phyloP scores from a whole-genome alignment of 108 stramenopile species.

The Seminavis robusta region DNA sequence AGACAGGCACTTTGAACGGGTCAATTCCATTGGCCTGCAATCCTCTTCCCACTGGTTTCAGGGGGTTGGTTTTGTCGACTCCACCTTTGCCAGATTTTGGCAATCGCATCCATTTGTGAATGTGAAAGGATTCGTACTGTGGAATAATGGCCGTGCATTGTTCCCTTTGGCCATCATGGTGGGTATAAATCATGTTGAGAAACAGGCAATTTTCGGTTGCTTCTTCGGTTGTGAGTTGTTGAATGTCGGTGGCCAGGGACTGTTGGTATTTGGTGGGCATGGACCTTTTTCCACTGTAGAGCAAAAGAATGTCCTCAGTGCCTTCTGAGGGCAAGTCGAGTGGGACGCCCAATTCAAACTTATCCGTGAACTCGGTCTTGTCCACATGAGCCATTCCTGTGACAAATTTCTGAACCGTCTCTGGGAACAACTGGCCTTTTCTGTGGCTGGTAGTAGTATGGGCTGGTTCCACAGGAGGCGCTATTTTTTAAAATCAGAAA shows the following conservation, averaged over 20 bases:
- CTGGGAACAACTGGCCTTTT: too few relatives aligned
- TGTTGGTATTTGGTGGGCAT: conserved; percentile 30
- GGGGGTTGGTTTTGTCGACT: conserved; percentile 23
- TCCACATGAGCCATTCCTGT: neutral
- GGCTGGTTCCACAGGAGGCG: too few relatives aligned
- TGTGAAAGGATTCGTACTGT: conserved; percentile 74
- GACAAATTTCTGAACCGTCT: conserved; percentile 8
- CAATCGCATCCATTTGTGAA: conserved; percentile 71
- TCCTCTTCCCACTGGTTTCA: conserved; percentile 54
- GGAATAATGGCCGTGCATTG: conserved; percentile 74
- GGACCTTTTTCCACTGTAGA: conserved; percentile 41
- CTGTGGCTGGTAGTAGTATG: too few relatives aligned
- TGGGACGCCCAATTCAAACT: conserved; percentile 66
- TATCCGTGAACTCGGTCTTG: conserved; percentile 59
- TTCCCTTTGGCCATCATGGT: conserved; percentile 15
- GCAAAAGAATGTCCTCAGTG: conserved; percentile 59
- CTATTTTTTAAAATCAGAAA: too few relatives aligned
- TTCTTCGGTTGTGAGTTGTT: conserved; percentile 15
- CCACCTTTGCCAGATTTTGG: neutral
- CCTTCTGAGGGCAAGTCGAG: conserved; percentile 26
- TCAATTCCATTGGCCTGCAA: conserved; percentile 46
- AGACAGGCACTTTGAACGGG: conserved; percentile 39
- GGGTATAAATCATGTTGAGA: conserved; percentile 61
- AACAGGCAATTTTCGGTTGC: conserved; percentile 68
- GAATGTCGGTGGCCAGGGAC: neutral